Evolutionary conservation across 805 yeast species (phyloP), one percentile per base, ranked within the genome.

Genomic region (Cyberlindnera xylosilytica): DNA sequence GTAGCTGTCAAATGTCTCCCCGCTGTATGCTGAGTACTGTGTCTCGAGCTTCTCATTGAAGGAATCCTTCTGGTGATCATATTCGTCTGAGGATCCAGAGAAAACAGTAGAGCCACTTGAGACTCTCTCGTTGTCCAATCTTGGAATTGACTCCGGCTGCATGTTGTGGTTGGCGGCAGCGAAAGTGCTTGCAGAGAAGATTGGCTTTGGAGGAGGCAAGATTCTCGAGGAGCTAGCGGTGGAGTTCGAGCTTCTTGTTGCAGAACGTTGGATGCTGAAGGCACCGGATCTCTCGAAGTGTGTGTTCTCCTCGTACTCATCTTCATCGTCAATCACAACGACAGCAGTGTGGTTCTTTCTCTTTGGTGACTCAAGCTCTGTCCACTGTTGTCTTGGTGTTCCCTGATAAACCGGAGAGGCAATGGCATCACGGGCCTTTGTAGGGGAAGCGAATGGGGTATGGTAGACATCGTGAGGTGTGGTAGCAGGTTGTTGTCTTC

Each of bases 331-430:
- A 22, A 70, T 66, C 36, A 81, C 70, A 12, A 74, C 62, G 4
- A 80, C 66, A 6, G 81, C 70, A 4, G 70, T 69, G 30, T 72
- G 74, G 30, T 65, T 68, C 32, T 72, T 72, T 58, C 89, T 75
- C 42, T 70, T 74, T 26, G 95, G 93, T 0, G 95, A 81, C 60
- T 86, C 90, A 51, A 78, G 64, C 41, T 77, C 66, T 3, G 93
- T 82, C 53, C 74, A 83, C 38, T 73, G 76, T 32, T 87, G 81
- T 62, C 95, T 71, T 9, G 84, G 78, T 7, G 86, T 77, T 31
- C 45, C 41, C 11, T 67, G 60, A 15, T 64, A 64, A 9, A 47
- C 42, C 4, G 52, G 41, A 8, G 39, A 37, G 11, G 38, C 39
- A 11, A 39, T 23, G 3, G 42, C 39, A 18, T 29, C 29, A 26